Conservation (phyloP, 306 rosid genomes). For the Rubus parviflorus region DNA sequence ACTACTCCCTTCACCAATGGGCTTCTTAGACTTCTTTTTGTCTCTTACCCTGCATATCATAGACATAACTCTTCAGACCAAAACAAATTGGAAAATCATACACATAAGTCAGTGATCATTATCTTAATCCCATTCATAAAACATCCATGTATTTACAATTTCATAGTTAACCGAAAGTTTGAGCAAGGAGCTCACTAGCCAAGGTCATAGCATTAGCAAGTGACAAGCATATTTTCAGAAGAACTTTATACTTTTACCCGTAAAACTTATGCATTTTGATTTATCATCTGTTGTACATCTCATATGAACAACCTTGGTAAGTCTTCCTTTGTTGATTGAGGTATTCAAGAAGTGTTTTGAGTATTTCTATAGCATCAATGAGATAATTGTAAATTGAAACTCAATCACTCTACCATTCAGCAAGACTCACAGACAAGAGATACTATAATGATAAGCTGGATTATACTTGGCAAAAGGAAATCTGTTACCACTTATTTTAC, state of each 20-base stretch:
- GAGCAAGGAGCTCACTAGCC: neutral
- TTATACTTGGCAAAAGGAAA: neutral
- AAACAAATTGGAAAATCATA: too few species aligned
- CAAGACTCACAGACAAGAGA: neutral
- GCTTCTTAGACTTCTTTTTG: neutral
- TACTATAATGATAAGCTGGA: neutral
- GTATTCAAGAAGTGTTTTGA: neutral
- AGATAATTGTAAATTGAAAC: neutral
- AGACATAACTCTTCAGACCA: neutral
- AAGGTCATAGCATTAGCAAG: neutral
- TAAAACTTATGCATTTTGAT: neutral
- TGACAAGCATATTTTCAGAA: neutral
- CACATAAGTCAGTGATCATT: neutral
- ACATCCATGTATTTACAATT: neutral
- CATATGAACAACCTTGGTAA: neutral
- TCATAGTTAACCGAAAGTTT: neutral
- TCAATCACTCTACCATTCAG: neutral
- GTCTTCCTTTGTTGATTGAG: neutral
- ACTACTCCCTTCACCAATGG: slow-evolving; percentile 19
- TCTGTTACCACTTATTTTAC: neutral
- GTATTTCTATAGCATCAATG: neutral
- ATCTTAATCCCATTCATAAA: neutral
- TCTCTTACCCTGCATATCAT: slow-evolving; percentile 15
- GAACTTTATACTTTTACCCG: neutral
- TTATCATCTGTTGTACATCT: neutral